Evolutionary conservation across 2,329 filamentous ascomycete genomes (phyloP).

Genomic region (Talaromyces sp.): DNA sequence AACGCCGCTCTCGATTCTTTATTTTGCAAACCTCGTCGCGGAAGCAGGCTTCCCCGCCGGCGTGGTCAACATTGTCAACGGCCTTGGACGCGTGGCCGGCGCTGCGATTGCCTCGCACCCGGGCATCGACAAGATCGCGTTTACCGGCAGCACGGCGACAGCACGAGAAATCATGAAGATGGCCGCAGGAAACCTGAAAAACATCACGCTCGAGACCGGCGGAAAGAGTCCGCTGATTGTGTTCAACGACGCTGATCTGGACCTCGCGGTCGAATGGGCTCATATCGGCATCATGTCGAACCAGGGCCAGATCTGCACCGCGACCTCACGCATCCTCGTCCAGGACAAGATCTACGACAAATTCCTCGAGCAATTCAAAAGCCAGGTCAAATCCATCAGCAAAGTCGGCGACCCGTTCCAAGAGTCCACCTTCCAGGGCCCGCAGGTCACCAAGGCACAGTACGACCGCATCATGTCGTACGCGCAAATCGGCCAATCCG

Average conservation of each 20-base stretch:
- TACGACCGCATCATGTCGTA: slow-evolving; percentile 41
- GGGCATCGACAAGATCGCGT: slow-evolving; percentile 70
- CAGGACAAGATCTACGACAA: slow-evolving; percentile 48
- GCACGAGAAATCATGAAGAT: slow-evolving; percentile 72
- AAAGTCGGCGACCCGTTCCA: slow-evolving; percentile 41
- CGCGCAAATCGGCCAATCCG: slow-evolving; percentile 37
- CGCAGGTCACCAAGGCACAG: slow-evolving; percentile 42
- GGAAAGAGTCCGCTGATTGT: slow-evolving; percentile 55
- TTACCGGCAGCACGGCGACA: slow-evolving; percentile 70
- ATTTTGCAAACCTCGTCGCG: slow-evolving; percentile 62
- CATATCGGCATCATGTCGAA: slow-evolving; percentile 54
- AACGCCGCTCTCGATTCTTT: slow-evolving; percentile 53
- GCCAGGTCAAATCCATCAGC: slow-evolving; percentile 27
- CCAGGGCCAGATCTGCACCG: slow-evolving; percentile 57
- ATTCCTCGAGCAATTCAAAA: slow-evolving; percentile 35
- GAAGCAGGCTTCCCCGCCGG: slow-evolving; percentile 74
- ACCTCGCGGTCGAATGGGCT: slow-evolving; percentile 47
- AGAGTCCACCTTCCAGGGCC: slow-evolving; percentile 37
- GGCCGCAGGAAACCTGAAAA: slow-evolving; percentile 60
- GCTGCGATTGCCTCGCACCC: slow-evolving; percentile 63
- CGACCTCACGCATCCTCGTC: slow-evolving; percentile 54
- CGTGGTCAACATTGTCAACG: slow-evolving; percentile 72
- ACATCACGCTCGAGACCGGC: slow-evolving; percentile 58
- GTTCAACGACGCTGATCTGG: slow-evolving; percentile 55
- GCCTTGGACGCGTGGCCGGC: slow-evolving; percentile 63